Evolutionary conservation across 139 green algal species (phyloP), one percentile per base, ranked within the genome.

Genomic region (Volvox africanus): DNA sequence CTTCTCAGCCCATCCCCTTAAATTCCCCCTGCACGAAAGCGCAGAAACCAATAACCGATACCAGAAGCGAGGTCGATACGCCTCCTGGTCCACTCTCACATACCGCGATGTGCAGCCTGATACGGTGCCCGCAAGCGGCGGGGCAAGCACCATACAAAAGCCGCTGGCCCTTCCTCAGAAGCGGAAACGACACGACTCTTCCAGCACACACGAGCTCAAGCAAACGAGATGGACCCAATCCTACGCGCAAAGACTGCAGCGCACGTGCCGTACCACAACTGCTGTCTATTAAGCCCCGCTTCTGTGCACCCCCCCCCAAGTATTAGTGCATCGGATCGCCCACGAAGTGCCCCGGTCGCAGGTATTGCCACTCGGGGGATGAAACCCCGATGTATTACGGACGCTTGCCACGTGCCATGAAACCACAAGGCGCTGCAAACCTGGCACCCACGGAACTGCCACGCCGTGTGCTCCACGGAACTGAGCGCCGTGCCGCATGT

Each of bases 311-410:
- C 16, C 13, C 16, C 21, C 36, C 11, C 35, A 35, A 65, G 78
- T 67, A 35, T 84, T 33, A 55, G 78, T 84, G 32, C 36, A 37
- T 62, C 62, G 30, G 62, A 84, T 84, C 78, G 78, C 78, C 78
- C 78, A 84, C 36, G 22, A 32, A 35, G 37, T 65, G 78, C 32
- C 78, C 78, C 78, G 78, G 37, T 35, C 36, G 78, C 78, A 84
- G 33, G 36, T 84, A 35, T 26, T 84, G 78, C 78, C 36, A 65
- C 78, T 3, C 78, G 78, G 78, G n/a, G 78, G 67, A 84, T 24
- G 24, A 33, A 61, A 28, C 76, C 21, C 37, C 24, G 36, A 84
- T 84, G 62, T 68, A 84, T 84, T 44, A 84, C 62, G 78, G 78
- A 84, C 78, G 67, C 22, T 35, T 67, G 78, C 35, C 21, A 84